phyloP scores from a whole-genome alignment of 2,329 filamentous ascomycete species.

The Diaporthe sp. region DNA sequence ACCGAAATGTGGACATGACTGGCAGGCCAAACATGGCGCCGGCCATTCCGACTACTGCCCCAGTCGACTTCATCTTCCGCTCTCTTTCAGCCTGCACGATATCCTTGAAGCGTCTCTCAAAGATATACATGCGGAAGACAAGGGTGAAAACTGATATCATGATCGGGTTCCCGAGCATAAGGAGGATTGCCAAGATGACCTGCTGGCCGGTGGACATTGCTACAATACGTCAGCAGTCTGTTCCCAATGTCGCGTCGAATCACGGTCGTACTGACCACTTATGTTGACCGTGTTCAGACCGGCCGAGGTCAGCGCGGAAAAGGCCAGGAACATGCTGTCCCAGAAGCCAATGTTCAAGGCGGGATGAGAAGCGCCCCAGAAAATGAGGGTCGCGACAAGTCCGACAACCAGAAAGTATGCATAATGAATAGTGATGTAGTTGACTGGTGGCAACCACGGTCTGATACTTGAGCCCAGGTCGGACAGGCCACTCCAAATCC shows the following conservation, averaged over 20 bases:
- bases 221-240: not conserved
- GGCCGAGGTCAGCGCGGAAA: constrained; percentile 76
- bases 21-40: constrained; percentile 45
- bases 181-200: constrained; percentile 72
- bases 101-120: constrained; percentile 71
- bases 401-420: constrained; percentile 72
- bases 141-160: constrained; percentile 71
- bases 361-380: constrained; percentile 70
- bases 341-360: constrained; percentile 68
- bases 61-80: constrained; percentile 46
- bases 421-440: constrained; percentile 76
- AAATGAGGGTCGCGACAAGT: constrained; percentile 69
- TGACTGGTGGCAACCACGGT: constrained; percentile 57
- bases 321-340: constrained; percentile 75
- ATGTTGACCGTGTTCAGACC: constrained; percentile 75
- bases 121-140: constrained; percentile 65
- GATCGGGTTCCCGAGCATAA: constrained; percentile 74
- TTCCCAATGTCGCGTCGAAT: not conserved
- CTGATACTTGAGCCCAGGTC: constrained; percentile 9
- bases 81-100: constrained; percentile 62
- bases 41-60: constrained; percentile 43
- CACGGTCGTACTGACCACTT: constrained; percentile 48
- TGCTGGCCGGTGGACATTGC: constrained; percentile 76
- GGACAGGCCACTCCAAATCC: constrained; percentile 15
- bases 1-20: constrained; percentile 40